These are phyloP conservation scores for Rhizoclosmatium hyalinum DNA, from an alignment of 371 early-diverging fungal species.

Conservation along the genomic window DNA sequence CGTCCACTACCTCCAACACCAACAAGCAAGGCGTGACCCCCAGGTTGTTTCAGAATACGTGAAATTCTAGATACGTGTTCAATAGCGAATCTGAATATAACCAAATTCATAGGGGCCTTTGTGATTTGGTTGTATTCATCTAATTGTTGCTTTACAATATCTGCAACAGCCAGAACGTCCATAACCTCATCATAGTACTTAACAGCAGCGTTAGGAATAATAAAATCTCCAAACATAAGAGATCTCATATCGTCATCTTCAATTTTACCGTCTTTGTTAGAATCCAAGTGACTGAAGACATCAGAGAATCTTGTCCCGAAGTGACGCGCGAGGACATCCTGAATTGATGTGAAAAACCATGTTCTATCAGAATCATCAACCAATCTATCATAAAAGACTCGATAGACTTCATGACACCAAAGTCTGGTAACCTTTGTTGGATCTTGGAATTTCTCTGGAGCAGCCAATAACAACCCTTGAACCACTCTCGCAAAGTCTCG, in stretches of 20 bases:
- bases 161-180: constrained; percentile 51
- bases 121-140: constrained; percentile 65
- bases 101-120: constrained; percentile 66
- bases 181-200: constrained; percentile 59
- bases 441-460: constrained; percentile 53
- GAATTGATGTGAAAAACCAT: constrained; percentile 57
- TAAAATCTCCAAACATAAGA: constrained; percentile 65
- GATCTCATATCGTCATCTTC: constrained; percentile 65
- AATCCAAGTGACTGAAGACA: constrained; percentile 55
- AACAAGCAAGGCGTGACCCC: constrained; percentile 61
- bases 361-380: constrained; percentile 55
- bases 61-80: constrained; percentile 63
- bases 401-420: constrained; percentile 62
- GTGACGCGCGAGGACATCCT: constrained; percentile 47
- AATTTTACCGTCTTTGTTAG: constrained; percentile 55
- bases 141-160: constrained; percentile 54
- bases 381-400: constrained; percentile 64
- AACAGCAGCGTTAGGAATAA: constrained; percentile 53
- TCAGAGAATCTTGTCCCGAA: constrained; percentile 55
- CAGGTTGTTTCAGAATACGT: constrained; percentile 61
- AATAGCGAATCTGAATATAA: constrained; percentile 63
- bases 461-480: constrained; percentile 57
- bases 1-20: constrained; percentile 66
- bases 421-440: constrained; percentile 54
- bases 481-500: constrained; percentile 62